Evolutionary conservation across 2,329 filamentous ascomycete genomes (phyloP).

Genomic region (Talaromyces verruculosus): DNA sequence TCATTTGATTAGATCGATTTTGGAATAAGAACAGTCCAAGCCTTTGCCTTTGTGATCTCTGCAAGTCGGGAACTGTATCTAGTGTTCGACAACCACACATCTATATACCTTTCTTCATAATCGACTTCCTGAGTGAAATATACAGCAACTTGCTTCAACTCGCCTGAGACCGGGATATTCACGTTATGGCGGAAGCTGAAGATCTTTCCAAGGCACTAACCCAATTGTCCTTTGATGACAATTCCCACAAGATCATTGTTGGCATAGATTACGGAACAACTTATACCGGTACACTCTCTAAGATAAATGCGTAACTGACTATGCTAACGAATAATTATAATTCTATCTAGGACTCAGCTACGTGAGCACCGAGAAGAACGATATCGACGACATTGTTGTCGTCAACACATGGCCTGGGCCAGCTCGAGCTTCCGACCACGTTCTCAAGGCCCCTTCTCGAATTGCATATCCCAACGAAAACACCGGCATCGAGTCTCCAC

Average conservation of each 20-base stretch:
- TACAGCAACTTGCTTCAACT: background rate
- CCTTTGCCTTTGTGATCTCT: background rate
- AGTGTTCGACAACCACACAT: background rate
- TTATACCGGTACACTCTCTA: constrained; percentile 22
- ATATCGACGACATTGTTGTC: constrained; percentile 25
- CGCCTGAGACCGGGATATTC: background rate
- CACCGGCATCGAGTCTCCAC: background rate
- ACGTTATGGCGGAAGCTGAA: background rate
- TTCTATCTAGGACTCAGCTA: constrained; percentile 23
- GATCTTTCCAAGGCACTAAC: background rate
- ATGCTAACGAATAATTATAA: background rate
- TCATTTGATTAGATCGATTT: background rate
- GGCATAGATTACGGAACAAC: constrained; percentile 28
- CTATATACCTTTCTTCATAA: background rate
- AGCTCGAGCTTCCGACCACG: constrained; percentile 18
- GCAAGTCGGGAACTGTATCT: background rate
- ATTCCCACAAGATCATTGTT: constrained; percentile 18
- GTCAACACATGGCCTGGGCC: constrained; percentile 30
- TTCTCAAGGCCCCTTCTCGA: constrained; percentile 29
- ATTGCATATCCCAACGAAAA: constrained; percentile 27
- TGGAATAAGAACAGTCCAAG: background rate
- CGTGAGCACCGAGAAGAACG: constrained; percentile 23
- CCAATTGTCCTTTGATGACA: background rate
- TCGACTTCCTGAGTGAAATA: background rate
- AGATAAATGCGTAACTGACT: background rate